Base-by-base conservation (phyloP, 2,329 filamentous ascomycete species). In the Orbilia oligospora region DNA sequence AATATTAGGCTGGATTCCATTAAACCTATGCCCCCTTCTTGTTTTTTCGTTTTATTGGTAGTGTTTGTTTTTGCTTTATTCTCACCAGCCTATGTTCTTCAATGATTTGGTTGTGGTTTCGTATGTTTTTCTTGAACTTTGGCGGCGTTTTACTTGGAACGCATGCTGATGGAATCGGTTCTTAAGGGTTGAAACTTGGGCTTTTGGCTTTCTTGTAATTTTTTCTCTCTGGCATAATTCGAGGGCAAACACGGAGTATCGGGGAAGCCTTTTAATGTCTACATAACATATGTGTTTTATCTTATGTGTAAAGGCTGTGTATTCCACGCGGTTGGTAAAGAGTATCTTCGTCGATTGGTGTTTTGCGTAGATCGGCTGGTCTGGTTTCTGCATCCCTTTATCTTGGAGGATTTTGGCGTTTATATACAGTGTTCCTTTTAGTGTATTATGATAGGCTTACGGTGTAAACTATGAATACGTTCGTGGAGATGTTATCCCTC, bases 61-160 rank as follows among this genome's bases (percentile, higher is more conserved):
- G 16, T 5, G 5, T 69, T 61, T 18, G 16, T 27, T 33, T 24
- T 16, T n/a, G 30, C 9, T 67, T 38, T 24, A 20, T 53, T 20
- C 1, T 12, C 12, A 30, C 27, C 27, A 6, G 27, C 8, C 5
- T n/a, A 16, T 38, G 41, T 44, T 22, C 14, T 48, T 53, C 41
- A 27, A 51, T 53, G 20, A 14, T 53, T 64, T 48, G 61, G 18
- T 65, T 14, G 5, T 8, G 61, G 61, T 36, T 49, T 65, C 20
- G 16, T 27, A 2, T 33, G 6, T 38, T 61, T 9, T 44, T 1
- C 18, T 24, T 4, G 9, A 24, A 0, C 5, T 30, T 24, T 24
- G 5, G n/a, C n/a, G 12, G 14, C 36, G 33, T 27, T 44, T n/a
- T 44, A 10, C 36, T 44, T 44, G 10, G 33, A 27, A 20, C 24